Evolutionary conservation across 345 rosid genomes (phyloP), one percentile per base, ranked within the genome.

Genomic region (Pistacia vera): DNA sequence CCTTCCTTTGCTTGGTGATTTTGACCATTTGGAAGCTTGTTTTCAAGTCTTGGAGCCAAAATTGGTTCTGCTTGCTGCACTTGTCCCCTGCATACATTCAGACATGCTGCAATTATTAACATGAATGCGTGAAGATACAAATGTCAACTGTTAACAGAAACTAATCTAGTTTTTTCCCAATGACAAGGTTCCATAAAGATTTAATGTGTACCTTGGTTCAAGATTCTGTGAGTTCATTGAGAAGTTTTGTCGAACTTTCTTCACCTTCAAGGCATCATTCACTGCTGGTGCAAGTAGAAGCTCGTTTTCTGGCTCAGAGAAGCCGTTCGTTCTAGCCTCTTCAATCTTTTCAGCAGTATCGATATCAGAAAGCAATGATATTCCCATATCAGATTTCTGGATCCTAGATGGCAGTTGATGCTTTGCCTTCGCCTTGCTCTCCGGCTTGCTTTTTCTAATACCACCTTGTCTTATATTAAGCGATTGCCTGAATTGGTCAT

Each of bases 401-500:
- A 81, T 79, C 77, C 86, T 92, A 9, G 76, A 83, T 10, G 95
- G 91, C 1, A 83, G 69, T 77, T 90, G 93, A 59, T 87, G 85
- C 85, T 93, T 95, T 38, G 83, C 75, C 84, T 85, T 93, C 33
- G 78, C 84, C 82, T 90, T 93, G 68, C 74, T 81, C 76, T 93
- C 97, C 22, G 80, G 74, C 83, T 86, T 92, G 79, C 63, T 80
- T 83, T 93, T 96, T 74, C 86, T 86, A 35, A 88, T 84, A 49
- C 93, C 94, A 11, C 93, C 98, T 83, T 93, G 95, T 74, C 97
- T 90, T 79, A 88, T 78, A 73, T 90, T 89, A 65, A 93, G 90
- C 58, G 91, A 91, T 71, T 90, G 93, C 83, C 85, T 89, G 68
- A 89, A 88, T 65, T 88, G 95, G 71, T 93, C 96, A 58, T 96